phyloP scores from a whole-genome alignment of 192 early-diverging fungal species.

The Backusella australiensis region DNA sequence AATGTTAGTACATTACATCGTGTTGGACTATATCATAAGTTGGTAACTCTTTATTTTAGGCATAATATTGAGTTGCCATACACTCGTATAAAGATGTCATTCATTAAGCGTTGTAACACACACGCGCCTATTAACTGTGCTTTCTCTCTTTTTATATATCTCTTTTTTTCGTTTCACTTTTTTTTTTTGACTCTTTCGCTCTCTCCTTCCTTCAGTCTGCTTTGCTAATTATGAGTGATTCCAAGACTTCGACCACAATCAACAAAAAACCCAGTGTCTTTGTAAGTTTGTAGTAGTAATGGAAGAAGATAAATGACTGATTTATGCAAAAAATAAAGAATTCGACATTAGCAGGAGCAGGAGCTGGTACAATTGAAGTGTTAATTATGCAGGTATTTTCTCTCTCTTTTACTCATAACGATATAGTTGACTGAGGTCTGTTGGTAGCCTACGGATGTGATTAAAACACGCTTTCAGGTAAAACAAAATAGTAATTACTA shows the following conservation, averaged over 20 bases:
- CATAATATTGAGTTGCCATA: background rate
- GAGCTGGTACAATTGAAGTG: conserved; percentile 39
- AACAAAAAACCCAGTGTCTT: background rate
- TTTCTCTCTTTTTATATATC: background rate
- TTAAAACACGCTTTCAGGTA: conserved; percentile 45
- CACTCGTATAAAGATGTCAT: background rate
- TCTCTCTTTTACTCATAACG: background rate
- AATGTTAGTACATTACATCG: background rate
- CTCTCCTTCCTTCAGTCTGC: background rate
- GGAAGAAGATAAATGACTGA: background rate
- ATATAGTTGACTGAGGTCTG: too few species aligned
- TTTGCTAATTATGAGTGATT: background rate
- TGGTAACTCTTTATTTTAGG: background rate
- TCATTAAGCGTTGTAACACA: background rate
- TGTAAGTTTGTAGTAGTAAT: background rate
- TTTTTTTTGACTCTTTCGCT: background rate
- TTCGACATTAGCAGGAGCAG: conserved; percentile 41
- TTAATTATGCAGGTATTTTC: conserved; percentile 39
- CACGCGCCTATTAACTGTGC: background rate
- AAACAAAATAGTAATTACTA: background rate
- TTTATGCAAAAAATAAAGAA: conserved; percentile 16
- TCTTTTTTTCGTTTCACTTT: background rate
- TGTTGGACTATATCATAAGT: background rate
- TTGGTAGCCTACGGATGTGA: conserved; percentile 42
- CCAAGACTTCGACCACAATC: background rate